These are phyloP conservation scores for Wickerhamiella domercqiae DNA, from an alignment of 805 yeast species.

Conservation along the genomic window DNA sequence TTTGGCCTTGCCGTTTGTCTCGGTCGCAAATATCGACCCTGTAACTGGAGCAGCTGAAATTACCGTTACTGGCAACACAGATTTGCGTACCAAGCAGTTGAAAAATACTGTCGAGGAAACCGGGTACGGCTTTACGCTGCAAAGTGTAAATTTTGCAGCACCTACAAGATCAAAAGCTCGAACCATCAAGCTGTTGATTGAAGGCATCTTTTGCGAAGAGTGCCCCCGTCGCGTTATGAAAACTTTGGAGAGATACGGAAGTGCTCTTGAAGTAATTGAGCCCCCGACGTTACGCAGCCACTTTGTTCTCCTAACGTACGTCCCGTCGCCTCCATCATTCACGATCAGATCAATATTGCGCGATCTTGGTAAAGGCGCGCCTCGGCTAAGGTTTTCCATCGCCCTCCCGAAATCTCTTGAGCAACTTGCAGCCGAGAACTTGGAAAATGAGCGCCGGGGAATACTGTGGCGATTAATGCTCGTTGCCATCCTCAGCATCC, in stretches of 20 bases:
- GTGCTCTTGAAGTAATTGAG: slow-evolving; percentile 39
- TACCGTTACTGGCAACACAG: slow-evolving; percentile 31
- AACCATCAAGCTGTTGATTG: slow-evolving; percentile 38
- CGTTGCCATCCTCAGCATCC: slow-evolving; percentile 35
- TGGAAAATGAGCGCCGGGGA: slow-evolving; percentile 26
- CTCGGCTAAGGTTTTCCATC: slow-evolving; percentile 36
- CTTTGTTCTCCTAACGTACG: slow-evolving; percentile 45
- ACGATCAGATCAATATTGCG: slow-evolving; percentile 41
- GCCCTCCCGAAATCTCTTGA: slow-evolving; percentile 44
- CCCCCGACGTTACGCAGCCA: slow-evolving; percentile 42
- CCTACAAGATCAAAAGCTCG: slow-evolving; percentile 38
- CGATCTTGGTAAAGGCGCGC: slow-evolving; percentile 33
- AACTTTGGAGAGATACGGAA: slow-evolving; percentile 38
- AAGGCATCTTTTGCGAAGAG: slow-evolving; percentile 56
- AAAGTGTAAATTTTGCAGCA: slow-evolving; percentile 26
- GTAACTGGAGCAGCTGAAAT: slow-evolving; percentile 52
- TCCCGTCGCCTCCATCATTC: slow-evolving; percentile 36
- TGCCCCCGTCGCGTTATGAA: slow-evolving; percentile 46
- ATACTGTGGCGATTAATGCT: slow-evolving; percentile 28
- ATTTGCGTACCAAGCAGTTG: slow-evolving; percentile 23
- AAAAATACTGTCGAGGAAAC: slow-evolving; percentile 43
- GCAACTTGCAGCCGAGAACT: slow-evolving; percentile 38
- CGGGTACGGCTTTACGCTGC: slow-evolving; percentile 45
- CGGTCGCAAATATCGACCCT: slow-evolving; percentile 38
- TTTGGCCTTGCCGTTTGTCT: slow-evolving; percentile 35